Base-by-base conservation (phyloP, 768 basidiomycete species). In the Lactifluus pinguis region DNA sequence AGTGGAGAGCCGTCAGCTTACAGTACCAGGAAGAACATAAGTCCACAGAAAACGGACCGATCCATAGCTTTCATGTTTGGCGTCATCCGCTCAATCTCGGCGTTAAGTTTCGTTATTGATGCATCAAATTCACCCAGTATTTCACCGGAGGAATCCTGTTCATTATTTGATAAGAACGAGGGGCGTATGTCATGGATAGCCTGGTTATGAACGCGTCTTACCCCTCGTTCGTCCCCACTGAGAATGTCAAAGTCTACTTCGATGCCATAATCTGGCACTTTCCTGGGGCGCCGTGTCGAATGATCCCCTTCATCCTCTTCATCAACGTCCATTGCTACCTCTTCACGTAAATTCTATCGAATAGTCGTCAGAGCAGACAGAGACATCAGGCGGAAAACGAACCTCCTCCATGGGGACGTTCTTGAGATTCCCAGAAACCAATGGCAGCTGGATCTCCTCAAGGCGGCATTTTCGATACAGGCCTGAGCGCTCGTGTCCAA, bases 31-130 rank as follows among this genome's bases (percentile, higher is more conserved):
- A 45, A 30, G 13, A 64, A 9, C n/a, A 60, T 42, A 11, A 25
- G 45, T 49, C 2, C 8, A 29, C 1, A 32, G n/a, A 38, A 49
- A 38, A 69, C 84, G 19, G 60, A 88, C 87, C 87, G 78, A 65
- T 98, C 94, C 65, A 95, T 89, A 0, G 95, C 95, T 72, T 98
- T 98, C 83, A 98, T 79, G 70, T 98, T 99, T 11, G 95, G 95
- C 1, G 92, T 90, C 86, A 98, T 91, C 53, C 83, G 81, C 67
- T 95, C 92, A 54, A 98, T 94, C 65, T 98, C 95, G 11, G 77
- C 73, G 55, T 77, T 82, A 30, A 93, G 74, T 68, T 86, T 89
- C 8, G 78, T 68, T 44, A 97, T 84, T 36, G 81, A 77, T 34
- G 84, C 79, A 60, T 95, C 92, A 32, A 93, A 79, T 62, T 87